Evolutionary conservation across 1,139 yeast genomes (phyloP).

Genomic region (Geotrichum aggregatum): DNA sequence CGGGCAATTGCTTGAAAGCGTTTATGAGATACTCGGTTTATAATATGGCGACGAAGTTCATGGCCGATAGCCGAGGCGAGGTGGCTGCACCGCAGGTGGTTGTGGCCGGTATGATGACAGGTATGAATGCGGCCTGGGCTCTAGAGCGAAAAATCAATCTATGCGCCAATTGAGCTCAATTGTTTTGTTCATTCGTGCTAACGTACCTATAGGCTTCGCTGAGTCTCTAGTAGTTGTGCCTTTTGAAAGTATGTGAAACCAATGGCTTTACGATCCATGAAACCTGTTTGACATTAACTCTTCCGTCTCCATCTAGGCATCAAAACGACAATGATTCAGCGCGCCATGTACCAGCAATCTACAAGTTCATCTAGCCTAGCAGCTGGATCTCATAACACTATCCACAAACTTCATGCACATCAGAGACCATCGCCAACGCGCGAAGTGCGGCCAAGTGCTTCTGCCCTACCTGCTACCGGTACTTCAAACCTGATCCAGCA

Average conservation of each 20-base stretch:
- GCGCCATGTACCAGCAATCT: constrained; percentile 20
- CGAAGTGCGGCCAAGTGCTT: not conserved
- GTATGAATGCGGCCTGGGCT: not conserved
- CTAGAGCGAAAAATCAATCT: not conserved
- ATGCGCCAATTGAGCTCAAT: too few species aligned
- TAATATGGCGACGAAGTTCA: constrained; percentile 69
- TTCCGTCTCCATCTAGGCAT: constrained; percentile 39
- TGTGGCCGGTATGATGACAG: constrained; percentile 79
- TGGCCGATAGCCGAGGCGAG: constrained; percentile 46
- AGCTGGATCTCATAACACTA: constrained; percentile 1
- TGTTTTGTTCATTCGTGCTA: too few species aligned
- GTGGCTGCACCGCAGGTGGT: constrained; percentile 40
- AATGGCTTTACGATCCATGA: too few species aligned
- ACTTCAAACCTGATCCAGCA: too few species aligned
- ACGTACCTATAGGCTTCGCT: constrained; percentile 39
- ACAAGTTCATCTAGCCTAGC: not conserved
- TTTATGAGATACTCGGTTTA: constrained; percentile 68
- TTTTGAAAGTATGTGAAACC: constrained; percentile 56
- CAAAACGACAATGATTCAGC: constrained; percentile 78
- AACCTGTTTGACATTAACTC: not conserved
- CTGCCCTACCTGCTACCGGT: too few species aligned
- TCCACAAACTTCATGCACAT: constrained; percentile 15
- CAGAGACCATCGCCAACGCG: constrained; percentile 4
- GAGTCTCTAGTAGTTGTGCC: constrained; percentile 87
- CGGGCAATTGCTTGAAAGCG: constrained; percentile 72